Conservation (phyloP, 352 stramenopile species). For the Phytophthora europaea region DNA sequence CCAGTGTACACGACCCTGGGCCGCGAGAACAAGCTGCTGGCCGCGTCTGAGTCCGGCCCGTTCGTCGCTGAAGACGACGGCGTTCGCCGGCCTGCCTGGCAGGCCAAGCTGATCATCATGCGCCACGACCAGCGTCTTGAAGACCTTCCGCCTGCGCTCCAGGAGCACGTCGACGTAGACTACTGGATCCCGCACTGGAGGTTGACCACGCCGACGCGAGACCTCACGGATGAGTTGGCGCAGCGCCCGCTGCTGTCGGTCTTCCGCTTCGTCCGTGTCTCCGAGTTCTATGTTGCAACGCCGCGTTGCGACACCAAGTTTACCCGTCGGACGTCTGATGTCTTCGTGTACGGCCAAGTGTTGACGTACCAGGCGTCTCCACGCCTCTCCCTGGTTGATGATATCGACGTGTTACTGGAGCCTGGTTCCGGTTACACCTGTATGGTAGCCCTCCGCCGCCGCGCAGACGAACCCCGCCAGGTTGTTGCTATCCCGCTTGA, state of each 20-base stretch:
- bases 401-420: neutral
- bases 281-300: neutral
- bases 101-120: neutral
- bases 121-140: conserved; percentile 1
- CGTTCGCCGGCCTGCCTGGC: too few relatives aligned
- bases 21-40: too few relatives aligned
- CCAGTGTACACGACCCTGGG: conserved; percentile 10
- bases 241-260: neutral
- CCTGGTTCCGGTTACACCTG: neutral
- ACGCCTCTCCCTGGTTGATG: neutral
- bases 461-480: neutral
- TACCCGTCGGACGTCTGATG: too few relatives aligned
- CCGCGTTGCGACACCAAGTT: conserved; percentile 1
- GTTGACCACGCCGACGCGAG: too few relatives aligned
- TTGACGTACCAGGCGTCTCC: neutral
- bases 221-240: too few relatives aligned
- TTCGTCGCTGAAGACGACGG: too few relatives aligned
- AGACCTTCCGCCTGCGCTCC: neutral
- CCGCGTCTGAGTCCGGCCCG: too few relatives aligned
- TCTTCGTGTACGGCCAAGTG: neutral
- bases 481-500: neutral
- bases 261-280: conserved; percentile 11
- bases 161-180: conserved; percentile 1
- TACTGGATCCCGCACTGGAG: too few relatives aligned
- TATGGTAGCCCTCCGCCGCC: neutral